Conservation (phyloP, 2,329 filamentous ascomycete species). For the Aspergillus persii region DNA sequence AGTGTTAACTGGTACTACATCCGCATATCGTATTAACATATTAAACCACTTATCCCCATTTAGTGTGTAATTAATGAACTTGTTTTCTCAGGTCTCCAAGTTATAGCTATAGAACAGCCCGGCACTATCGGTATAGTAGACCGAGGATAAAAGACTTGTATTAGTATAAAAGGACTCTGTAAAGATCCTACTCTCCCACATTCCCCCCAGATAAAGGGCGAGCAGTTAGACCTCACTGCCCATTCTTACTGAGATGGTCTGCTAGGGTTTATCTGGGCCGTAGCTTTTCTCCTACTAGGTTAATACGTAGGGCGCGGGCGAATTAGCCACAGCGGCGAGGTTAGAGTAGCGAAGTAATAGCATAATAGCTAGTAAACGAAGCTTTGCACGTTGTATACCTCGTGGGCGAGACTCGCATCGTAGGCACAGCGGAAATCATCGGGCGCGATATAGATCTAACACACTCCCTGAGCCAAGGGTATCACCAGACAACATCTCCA, state of each 20-base stretch:
- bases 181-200: slow-evolving; percentile 16
- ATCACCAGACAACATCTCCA: not conserved
- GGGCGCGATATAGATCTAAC: not conserved
- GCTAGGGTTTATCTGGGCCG: slow-evolving; percentile 29
- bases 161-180: slow-evolving; percentile 17
- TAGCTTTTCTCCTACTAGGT: slow-evolving; percentile 19
- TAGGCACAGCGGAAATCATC: no score
- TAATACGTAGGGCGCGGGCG: not conserved
- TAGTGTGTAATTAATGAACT: not conserved
- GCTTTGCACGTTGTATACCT: no score
- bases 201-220: slow-evolving; percentile 19
- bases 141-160: slow-evolving; percentile 5
- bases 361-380: no score
- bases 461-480: no score
- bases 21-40: no score
- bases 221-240: slow-evolving; percentile 17
- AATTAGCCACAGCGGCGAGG: no score
- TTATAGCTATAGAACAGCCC: no score
- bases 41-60: no score
- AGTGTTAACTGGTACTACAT: no score
- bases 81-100: not conserved
- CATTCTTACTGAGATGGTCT: slow-evolving; percentile 19
- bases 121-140: slow-evolving; percentile 12
- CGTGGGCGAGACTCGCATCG: no score
- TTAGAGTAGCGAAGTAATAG: no score